A percentile compares a stretch with the other conserved stretches of the same genome.
Evolutionary conservation across 768 basidiomycete species (phyloP).

Genomic region (Coprinellus aureogranulatus): DNA sequence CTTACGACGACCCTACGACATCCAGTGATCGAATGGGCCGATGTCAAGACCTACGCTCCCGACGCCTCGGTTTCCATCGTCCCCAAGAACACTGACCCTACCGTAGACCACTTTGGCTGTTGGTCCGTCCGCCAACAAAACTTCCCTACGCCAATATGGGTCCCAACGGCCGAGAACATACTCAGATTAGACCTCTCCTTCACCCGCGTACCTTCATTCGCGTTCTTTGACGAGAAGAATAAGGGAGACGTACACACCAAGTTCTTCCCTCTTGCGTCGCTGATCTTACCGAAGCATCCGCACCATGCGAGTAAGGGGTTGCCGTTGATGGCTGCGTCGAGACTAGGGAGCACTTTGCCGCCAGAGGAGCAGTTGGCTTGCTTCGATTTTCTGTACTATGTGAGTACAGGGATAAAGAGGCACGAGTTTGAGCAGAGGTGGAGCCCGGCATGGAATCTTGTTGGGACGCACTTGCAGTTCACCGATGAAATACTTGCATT

Average conservation of each 20-base stretch:
- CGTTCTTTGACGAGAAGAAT: background rate
- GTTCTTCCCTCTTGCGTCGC: background rate
- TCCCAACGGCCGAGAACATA: background rate
- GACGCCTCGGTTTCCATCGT: background rate
- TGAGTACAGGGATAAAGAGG: background rate
- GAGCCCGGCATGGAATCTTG: background rate
- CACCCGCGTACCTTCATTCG: background rate
- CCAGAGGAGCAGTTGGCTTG: background rate
- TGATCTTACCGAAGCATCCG: background rate
- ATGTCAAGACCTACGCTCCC: background rate
- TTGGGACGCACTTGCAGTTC: background rate
- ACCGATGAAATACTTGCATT: background rate
- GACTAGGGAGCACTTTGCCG: background rate
- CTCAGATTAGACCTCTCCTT: background rate
- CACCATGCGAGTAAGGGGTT: background rate
- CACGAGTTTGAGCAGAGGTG: background rate
- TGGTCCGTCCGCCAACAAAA: slow-evolving; percentile 1
- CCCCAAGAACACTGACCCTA: background rate
- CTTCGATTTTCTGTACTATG: slow-evolving; percentile 1
- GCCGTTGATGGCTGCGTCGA: background rate
- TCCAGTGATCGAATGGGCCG: background rate
- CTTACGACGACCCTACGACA: background rate
- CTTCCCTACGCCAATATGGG: background rate
- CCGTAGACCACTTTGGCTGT: background rate
- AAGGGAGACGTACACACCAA: background rate